Evolutionary conservation across 2,329 filamentous ascomycete species (phyloP), one percentile per base, ranked within the genome.

Genomic region (Hymenoscyphus linearis): DNA sequence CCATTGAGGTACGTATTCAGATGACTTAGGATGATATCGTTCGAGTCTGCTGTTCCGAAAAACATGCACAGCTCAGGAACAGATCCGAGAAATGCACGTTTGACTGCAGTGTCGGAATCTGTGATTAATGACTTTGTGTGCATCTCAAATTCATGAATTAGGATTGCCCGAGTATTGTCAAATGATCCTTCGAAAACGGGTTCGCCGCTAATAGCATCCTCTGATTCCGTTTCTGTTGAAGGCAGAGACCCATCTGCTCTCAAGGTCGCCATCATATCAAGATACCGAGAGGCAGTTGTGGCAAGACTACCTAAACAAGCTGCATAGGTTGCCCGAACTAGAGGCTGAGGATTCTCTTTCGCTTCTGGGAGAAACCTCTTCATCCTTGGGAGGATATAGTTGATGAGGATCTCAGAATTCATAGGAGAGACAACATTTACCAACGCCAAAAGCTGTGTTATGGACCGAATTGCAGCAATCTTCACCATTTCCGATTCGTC

Each of bases 1-100:
- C 98, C 95, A 67, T 99, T 99, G 9, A 99, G 78, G 70, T 99
- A 99, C 0, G 95, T 99, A 71, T 98, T 98, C 31, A 99, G 79
- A 76, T 99, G 95, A 35, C 92, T 96, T 25, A 99, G 79, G 16
- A 99, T 87, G n/a, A 99, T 91, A 71, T 99, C 95, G 73, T 96
- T 97, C 1, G 93, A 89, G 70, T 92, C 89, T n/a, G 87, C 83
- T 63, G 90, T 93, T 2, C 91, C 92, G 67, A 99, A 98, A 75
- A 99, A 98, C 67, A 97, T 86, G 72, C 95, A 99, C 1, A 99
- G 80, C 64, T 92, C 90, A 0, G 93, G 89, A 0, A 99, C 93
- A 7, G 95, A 98, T 9, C 89, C 89, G 52, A 99, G 78, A 71
- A 99, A 97, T 1, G 95, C 93, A 62, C 95, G 84, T 52, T 93